These are phyloP conservation scores for Chlamydomonas incerta DNA, from an alignment of 139 green algal genomes.

Conservation along the genomic window DNA sequence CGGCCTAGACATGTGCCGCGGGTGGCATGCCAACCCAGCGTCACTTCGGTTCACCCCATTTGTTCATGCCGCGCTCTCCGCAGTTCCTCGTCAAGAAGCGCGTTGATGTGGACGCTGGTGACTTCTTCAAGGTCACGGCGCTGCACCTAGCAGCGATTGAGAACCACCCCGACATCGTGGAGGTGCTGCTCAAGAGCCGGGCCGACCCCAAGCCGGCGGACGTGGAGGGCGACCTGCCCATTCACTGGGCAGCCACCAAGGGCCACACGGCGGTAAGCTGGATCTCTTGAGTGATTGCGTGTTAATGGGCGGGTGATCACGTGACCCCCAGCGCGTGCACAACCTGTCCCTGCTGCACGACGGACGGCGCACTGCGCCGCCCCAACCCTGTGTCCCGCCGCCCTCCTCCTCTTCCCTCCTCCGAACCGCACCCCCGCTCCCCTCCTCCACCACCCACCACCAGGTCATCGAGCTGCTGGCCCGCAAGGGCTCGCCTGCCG, in stretches of 20 bases:
- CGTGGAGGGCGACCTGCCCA: constrained; percentile 52
- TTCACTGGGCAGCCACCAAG: constrained; percentile 69
- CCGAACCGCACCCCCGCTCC: no score
- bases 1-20: no score
- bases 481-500: constrained; percentile 37
- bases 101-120: constrained; percentile 63
- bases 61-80: background rate
- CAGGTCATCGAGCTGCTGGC: constrained; percentile 58
- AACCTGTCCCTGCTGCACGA: no score
- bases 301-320: no score
- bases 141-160: constrained; percentile 65
- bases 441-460: background rate
- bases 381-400: no score
- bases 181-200: constrained; percentile 42
- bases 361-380: no score
- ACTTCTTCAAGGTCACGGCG: constrained; percentile 55
- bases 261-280: constrained; percentile 38
- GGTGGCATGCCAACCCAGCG: no score
- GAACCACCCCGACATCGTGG: constrained; percentile 41
- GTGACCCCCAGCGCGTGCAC: no score
- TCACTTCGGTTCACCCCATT: background rate
- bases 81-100: constrained; percentile 60
- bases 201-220: constrained; percentile 40
- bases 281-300: no score
- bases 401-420: background rate